Percentiles rank a stretch among this genome's conserved stretches.
phyloP scores from a whole-genome alignment of 352 stramenopile species.

The Halophytophthora batemanensis region DNA sequence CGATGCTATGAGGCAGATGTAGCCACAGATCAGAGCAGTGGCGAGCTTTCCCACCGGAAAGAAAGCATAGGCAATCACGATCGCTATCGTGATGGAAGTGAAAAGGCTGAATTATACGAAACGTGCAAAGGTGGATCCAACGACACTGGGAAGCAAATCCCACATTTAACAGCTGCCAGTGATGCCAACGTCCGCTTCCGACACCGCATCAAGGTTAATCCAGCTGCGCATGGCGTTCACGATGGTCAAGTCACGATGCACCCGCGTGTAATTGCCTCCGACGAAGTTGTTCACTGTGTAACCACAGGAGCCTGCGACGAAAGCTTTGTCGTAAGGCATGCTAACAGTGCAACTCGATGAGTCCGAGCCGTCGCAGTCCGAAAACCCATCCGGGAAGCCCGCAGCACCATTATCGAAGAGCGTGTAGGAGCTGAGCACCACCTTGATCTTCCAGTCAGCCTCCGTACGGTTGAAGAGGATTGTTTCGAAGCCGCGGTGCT shows the following conservation, averaged over 20 bases:
- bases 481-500: slow-evolving; percentile 56
- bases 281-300: slow-evolving; percentile 56
- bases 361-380: slow-evolving; percentile 42
- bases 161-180: slow-evolving; percentile 29
- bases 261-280: slow-evolving; percentile 63
- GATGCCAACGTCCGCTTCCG: slow-evolving; percentile 34
- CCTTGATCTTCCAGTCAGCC: slow-evolving; percentile 59
- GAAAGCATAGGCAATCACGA: no score
- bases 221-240: slow-evolving; percentile 65
- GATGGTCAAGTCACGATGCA: slow-evolving; percentile 61
- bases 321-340: slow-evolving; percentile 51
- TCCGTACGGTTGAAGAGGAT: slow-evolving; percentile 52
- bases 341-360: slow-evolving; percentile 29
- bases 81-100: neutral
- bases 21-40: no score
- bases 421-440: slow-evolving; percentile 74
- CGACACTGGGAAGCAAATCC: no score
- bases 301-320: slow-evolving; percentile 43
- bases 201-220: slow-evolving; percentile 36
- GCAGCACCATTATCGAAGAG: slow-evolving; percentile 38
- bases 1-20: neutral
- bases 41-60: no score
- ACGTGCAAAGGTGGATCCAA: no score
- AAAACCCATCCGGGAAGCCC: slow-evolving; percentile 56
- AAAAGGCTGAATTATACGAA: no score